Conservation (phyloP, 257 asterid genomes). For the Solanum chaucha region DNA sequence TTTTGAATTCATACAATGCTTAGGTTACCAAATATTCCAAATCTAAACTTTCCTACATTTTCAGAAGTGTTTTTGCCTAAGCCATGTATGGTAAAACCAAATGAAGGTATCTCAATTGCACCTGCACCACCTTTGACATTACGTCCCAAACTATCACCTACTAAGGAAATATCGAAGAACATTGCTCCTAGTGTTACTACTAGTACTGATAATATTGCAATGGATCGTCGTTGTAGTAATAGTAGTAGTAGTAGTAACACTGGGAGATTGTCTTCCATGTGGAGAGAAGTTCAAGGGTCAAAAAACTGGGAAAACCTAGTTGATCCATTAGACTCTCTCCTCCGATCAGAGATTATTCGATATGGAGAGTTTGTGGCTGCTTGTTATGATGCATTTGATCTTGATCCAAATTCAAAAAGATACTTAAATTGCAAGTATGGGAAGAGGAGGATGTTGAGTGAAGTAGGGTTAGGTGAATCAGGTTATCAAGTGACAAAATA, state of each 20-base stretch:
- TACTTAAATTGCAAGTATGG: conserved; percentile 67
- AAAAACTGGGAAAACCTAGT: conserved; percentile 49
- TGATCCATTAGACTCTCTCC: conserved; percentile 45
- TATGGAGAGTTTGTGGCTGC: conserved; percentile 55
- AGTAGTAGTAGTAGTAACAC: not conserved
- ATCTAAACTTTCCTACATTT: not conserved
- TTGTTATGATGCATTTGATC: conserved; percentile 59
- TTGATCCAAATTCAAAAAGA: conserved; percentile 38
- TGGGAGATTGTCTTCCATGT: conserved; percentile 18
- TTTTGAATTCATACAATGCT: not conserved
- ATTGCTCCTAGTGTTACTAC: not conserved
- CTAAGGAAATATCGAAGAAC: not conserved
- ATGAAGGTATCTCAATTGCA: not conserved
- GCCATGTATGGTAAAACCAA: not conserved
- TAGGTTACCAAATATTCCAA: not conserved
- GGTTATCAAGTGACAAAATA: conserved; percentile 51
- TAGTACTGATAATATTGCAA: not conserved
- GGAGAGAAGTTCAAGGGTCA: conserved; percentile 52
- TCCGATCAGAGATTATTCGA: conserved; percentile 40
- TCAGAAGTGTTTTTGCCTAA: not conserved
- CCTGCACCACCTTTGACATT: not conserved
- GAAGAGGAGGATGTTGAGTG: conserved; percentile 11
- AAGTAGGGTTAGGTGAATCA: conserved; percentile 36
- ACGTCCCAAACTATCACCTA: not conserved
- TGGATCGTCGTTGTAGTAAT: not conserved